phyloP scores from a whole-genome alignment of 257 asterid species.

The Solanum microdontum region DNA sequence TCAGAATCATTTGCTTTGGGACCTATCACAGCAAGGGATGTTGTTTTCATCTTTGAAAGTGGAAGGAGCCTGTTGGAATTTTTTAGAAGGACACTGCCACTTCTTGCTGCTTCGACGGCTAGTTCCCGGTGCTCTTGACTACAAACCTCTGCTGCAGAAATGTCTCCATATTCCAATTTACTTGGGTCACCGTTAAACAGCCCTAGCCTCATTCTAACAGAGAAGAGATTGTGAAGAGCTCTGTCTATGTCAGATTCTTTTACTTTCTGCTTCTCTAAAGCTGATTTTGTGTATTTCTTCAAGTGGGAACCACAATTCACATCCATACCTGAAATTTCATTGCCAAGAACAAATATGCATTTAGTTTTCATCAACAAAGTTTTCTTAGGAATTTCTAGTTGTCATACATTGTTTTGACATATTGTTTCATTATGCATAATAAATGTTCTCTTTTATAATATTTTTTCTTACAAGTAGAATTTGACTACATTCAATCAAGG shows the following conservation, averaged over 20 bases:
- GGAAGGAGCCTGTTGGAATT: conserved; percentile 45
- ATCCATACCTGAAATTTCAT: conserved; percentile 48
- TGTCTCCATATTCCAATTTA: conserved; percentile 28
- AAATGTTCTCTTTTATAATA: neutral
- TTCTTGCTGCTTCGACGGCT: conserved; percentile 50
- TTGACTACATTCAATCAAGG: neutral
- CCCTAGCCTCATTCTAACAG: conserved; percentile 56
- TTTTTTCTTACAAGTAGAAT: neutral
- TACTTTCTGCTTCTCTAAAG: conserved; percentile 31
- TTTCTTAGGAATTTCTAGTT: neutral
- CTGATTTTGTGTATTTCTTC: conserved; percentile 33
- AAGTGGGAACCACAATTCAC: conserved; percentile 49
- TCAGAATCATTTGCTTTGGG: conserved; percentile 38
- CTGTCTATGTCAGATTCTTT: conserved; percentile 40
- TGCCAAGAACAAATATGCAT: neutral
- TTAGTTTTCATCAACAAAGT: neutral
- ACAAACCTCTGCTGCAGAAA: conserved; percentile 31
- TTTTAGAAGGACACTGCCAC: conserved; percentile 66
- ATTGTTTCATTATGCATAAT: neutral
- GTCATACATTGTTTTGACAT: neutral
- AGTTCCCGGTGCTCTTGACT: conserved; percentile 36
- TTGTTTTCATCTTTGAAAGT: conserved; percentile 23
- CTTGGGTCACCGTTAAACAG: conserved; percentile 46
- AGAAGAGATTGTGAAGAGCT: conserved; percentile 57
- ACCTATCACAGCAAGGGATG: conserved; percentile 49